Percentiles rank a stretch among this genome's conserved stretches.
Conservation (phyloP, 2,329 filamentous ascomycete genomes). For the Claviceps sp. region DNA sequence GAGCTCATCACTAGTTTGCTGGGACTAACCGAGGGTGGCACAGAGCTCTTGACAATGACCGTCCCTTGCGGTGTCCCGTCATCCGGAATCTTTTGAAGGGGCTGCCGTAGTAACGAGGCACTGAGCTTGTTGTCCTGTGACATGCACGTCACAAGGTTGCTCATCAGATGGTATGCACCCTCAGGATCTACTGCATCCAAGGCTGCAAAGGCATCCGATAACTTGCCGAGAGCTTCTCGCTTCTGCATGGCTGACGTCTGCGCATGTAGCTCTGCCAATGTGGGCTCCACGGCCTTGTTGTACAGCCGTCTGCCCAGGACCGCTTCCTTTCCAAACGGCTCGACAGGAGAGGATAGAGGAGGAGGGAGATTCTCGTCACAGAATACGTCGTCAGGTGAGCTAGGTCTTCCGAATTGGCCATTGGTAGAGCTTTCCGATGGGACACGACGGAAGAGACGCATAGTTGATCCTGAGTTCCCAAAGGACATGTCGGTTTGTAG, state of each 20-base stretch:
- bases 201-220: conserved; percentile 75
- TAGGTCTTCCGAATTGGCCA: conserved; percentile 22
- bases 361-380: conserved; percentile 54
- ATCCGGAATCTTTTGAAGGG: conserved; percentile 25
- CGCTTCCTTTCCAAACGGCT: conserved; percentile 64
- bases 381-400: conserved; percentile 27
- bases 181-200: conserved; percentile 84
- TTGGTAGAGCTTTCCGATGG: conserved; percentile 51
- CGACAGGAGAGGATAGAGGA: conserved; percentile 28
- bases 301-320: conserved; percentile 71
- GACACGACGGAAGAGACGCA: conserved; percentile 80
- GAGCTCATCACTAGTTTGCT: conserved; percentile 64
- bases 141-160: conserved; percentile 60
- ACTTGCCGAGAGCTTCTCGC: conserved; percentile 66
- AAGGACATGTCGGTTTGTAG: conserved; percentile 84
- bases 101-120: conserved; percentile 30
- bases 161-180: conserved; percentile 75
- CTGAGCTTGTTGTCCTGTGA: conserved; percentile 55
- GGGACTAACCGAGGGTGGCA: conserved; percentile 28
- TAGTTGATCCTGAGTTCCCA: conserved; percentile 84
- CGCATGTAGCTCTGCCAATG: conserved; percentile 75
- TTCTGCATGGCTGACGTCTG: conserved; percentile 56
- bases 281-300: conserved; percentile 66
- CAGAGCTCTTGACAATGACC: conserved; percentile 42
- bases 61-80: conserved; percentile 39